Evolutionary conservation across 805 yeast genomes (phyloP).

Genomic region (Pichia kluyveri): DNA sequence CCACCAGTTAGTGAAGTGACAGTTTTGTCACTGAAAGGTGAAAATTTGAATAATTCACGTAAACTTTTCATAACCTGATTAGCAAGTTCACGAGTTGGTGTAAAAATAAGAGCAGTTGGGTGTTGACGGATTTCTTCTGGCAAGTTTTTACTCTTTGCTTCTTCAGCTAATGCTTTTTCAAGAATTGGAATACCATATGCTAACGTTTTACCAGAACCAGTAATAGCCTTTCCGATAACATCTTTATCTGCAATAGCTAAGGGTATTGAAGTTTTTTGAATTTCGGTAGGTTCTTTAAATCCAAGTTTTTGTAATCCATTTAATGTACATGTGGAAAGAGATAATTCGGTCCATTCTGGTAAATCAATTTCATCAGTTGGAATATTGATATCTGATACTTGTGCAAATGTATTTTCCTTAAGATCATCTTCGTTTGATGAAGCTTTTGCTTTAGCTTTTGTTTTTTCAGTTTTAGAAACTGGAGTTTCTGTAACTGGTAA

Average conservation of each 20-base stretch:
- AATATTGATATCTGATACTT: constrained; percentile 7
- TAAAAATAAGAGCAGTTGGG: constrained; percentile 74
- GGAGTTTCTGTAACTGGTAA: not conserved
- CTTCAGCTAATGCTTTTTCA: constrained; percentile 43
- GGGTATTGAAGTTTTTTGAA: constrained; percentile 74
- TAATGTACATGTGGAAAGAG: constrained; percentile 47
- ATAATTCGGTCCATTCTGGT: constrained; percentile 50
- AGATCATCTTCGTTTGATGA: constrained; percentile 6
- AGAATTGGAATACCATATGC: constrained; percentile 93
- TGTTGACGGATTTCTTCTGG: constrained; percentile 16
- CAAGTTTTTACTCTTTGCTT: not conserved
- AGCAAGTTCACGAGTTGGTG: constrained; percentile 96
- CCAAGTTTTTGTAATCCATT: constrained; percentile 52
- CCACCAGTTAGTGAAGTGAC: constrained; percentile 90
- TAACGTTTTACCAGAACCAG: constrained; percentile 95
- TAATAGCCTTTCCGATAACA: constrained; percentile 90
- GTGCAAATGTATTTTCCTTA: constrained; percentile 11
- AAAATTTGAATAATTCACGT: constrained; percentile 40
- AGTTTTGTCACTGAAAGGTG: constrained; percentile 38
- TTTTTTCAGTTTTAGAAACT: constrained; percentile 6
- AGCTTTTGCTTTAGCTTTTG: not conserved
- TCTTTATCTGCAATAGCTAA: constrained; percentile 64
- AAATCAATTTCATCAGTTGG: constrained; percentile 32
- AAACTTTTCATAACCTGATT: constrained; percentile 86
- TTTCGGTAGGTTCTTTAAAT: constrained; percentile 70